phyloP scores from a whole-genome alignment of 148 eudicot species.

The Cornus controversa region DNA sequence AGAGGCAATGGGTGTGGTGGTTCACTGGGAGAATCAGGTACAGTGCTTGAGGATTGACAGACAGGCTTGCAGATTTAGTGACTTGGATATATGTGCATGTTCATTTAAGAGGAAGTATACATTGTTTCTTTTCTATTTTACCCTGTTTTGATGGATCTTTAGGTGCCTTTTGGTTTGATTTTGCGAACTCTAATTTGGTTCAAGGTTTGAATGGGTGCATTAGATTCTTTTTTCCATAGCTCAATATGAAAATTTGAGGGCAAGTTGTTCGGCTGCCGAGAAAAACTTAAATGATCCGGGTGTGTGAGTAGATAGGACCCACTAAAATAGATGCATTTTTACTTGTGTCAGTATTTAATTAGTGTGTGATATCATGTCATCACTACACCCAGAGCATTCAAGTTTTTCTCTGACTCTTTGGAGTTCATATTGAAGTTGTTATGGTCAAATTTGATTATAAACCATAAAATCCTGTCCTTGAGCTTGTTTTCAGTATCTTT shows the following conservation, averaged over 20 bases:
- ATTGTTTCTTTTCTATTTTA: not conserved
- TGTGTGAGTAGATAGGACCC: too few relatives aligned
- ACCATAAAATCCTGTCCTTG: not conserved
- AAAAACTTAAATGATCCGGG: too few relatives aligned
- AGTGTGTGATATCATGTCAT: too few relatives aligned
- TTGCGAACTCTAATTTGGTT: conserved; percentile 2
- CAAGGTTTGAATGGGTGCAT: not conserved
- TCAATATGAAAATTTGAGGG: not conserved
- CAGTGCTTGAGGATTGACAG: conserved; percentile 8
- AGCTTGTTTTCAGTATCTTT: not conserved
- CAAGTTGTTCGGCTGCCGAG: not conserved
- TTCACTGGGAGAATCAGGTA: conserved; percentile 95
- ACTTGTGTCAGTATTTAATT: too few relatives aligned
- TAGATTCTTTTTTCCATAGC: not conserved
- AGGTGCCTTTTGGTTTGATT: not conserved
- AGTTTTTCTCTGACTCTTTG: not conserved
- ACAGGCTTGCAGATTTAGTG: not conserved
- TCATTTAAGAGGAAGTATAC: not conserved
- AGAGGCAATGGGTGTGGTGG: conserved; percentile 61
- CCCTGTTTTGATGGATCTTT: not conserved
- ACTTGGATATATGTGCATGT: not conserved
- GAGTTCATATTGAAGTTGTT: not conserved
- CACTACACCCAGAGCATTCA: too few relatives aligned
- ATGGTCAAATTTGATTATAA: not conserved
- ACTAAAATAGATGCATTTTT: too few relatives aligned